phyloP scores from a whole-genome alignment of 306 rosid genomes.

The Canavalia gladiata region DNA sequence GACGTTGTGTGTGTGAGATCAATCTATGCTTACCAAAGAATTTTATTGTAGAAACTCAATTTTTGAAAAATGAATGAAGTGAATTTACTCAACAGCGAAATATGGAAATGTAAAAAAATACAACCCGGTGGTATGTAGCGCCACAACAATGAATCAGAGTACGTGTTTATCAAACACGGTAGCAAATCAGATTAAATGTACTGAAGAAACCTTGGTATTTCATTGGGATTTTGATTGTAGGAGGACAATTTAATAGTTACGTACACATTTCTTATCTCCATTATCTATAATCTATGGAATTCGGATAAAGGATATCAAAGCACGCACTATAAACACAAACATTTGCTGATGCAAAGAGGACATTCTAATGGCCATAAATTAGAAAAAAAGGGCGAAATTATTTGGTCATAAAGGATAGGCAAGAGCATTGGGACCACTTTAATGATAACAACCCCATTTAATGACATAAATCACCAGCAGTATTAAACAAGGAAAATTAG shows the following conservation, averaged over 20 bases:
- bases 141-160: background rate
- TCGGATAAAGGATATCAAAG: conserved; percentile 31
- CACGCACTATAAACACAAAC: background rate
- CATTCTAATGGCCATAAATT: background rate
- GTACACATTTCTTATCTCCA: background rate
- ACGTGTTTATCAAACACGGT: background rate
- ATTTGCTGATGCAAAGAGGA: background rate
- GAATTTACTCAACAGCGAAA: background rate
- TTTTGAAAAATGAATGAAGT: background rate
- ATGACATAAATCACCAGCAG: background rate
- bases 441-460: background rate
- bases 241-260: background rate
- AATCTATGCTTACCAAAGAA: background rate
- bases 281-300: conserved; percentile 1
- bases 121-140: background rate
- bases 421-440: background rate
- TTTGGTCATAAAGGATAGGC: conserved; percentile 16
- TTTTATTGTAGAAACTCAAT: background rate
- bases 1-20: background rate
- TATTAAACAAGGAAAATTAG: background rate
- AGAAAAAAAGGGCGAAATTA: background rate
- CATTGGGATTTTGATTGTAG: conserved; percentile 8
- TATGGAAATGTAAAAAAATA: background rate
- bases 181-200: too few species aligned
- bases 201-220: background rate